Evolutionary conservation across 176 grass and related monocot species (phyloP), one percentile per base, ranked within the genome.

Genomic region (Hordeum vulgare): DNA sequence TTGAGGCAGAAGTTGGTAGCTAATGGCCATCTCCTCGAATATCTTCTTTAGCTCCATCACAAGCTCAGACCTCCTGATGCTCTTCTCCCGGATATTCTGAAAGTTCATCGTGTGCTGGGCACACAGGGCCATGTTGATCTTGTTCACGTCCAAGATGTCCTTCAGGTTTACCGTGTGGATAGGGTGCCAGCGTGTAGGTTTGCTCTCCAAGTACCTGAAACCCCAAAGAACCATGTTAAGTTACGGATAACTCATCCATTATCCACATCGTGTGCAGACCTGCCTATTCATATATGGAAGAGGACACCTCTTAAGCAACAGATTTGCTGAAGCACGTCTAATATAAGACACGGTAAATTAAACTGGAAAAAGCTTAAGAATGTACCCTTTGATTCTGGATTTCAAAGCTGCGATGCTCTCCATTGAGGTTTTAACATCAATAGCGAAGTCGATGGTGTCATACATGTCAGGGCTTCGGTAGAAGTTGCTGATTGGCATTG

Each of bases 401-500:
- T 87, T 99, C 34, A 99, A 65, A 71, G 80, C 83, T 57, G 68
- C 96, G 63, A 99, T 96, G 51, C 65, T 94, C 78, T 92, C 89
- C 15, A 92, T 61, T 57, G 93, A 92, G 67, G 96, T 99, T 63
- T 89, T 86, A 82, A 89, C 84, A 76, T 86, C 91, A 80, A 99
- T 83, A 14, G 89, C 74, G 45, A 99, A 99, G 41, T 96, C 84
- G 5, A 99, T 71, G 1, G 80, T 66, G 61, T 99, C 96, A 21
- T 70, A 77, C 96, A 99, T 99, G 51, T 99, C 91, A 54, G 96
- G 96, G 83, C 96, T 99, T 82, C 93, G 91, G 78, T 96, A 99
- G 67, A 94, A 99, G 64, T 99, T 99, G 89, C 93, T 96, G 89
- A 99, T 99, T 27, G 96, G 74, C 83, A 94, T 99, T 31, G 89